Conservation (phyloP, 2,329 filamentous ascomycete species). For the Aureobasidium subglaciale region DNA sequence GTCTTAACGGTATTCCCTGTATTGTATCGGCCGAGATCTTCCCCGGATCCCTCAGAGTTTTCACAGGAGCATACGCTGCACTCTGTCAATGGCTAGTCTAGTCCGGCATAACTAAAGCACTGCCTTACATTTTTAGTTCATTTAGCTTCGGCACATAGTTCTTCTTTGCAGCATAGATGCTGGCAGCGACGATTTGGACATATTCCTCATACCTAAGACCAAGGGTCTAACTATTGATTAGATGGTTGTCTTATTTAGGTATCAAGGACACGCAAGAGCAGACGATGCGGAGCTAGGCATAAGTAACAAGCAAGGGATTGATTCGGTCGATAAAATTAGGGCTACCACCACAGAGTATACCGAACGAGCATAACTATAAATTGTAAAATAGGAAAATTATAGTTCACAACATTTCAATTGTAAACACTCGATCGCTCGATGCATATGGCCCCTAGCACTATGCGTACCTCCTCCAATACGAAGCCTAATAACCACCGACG, state of each 20-base stretch:
- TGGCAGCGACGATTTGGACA: conserved; percentile 32
- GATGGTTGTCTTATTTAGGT: conserved; percentile 33
- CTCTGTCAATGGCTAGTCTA: conserved; percentile 30
- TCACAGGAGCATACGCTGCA: conserved; percentile 30
- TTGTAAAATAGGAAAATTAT: no score
- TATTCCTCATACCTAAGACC: conserved; percentile 36
- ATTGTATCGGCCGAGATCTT: conserved; percentile 40
- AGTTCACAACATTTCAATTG: no score
- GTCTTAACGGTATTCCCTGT: conserved; percentile 37
- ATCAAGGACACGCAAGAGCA: neutral
- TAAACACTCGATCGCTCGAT: no score
- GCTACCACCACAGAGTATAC: neutral
- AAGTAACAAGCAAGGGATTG: neutral
- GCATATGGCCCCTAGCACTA: no score
- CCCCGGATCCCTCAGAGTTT: conserved; percentile 33
- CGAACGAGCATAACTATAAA: no score
- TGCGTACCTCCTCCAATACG: no score
- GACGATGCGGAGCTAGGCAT: neutral
- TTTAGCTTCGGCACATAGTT: conserved; percentile 35
- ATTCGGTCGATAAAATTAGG: neutral
- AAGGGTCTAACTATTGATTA: conserved; percentile 33
- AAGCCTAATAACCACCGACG: no score
- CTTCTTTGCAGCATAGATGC: conserved; percentile 34
- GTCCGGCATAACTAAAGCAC: conserved; percentile 33
- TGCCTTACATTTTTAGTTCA: conserved; percentile 35